Evolutionary conservation across 441 rosid genomes (phyloP).

Genomic region (Pelargonium citronellum): DNA sequence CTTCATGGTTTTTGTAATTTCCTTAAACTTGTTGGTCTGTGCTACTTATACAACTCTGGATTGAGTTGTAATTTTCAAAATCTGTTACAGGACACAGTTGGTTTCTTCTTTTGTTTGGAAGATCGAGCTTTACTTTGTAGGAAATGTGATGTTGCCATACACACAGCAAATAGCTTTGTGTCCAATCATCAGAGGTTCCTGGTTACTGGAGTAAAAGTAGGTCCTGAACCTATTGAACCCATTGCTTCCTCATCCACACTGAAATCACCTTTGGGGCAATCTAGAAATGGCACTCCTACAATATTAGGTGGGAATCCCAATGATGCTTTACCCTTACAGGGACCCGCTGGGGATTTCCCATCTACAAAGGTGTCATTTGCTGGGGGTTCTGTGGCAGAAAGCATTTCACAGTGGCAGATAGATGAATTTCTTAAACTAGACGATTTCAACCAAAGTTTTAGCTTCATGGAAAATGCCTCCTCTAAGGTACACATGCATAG

Average conservation of each 20-base stretch:
- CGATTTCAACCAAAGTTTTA: conserved; percentile 47
- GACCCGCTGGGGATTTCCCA: neutral
- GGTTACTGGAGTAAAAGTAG: conserved; percentile 87
- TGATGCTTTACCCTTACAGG: neutral
- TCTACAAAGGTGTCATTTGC: neutral
- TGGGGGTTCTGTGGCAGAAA: neutral
- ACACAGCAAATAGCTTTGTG: conserved; percentile 56
- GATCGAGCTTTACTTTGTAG: conserved; percentile 90
- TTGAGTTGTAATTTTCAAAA: neutral
- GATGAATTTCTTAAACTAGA: conserved; percentile 56
- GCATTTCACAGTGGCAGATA: neutral
- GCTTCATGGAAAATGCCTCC: conserved; percentile 27
- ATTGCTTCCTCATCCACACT: neutral
- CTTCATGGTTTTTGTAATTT: neutral
- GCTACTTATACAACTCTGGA: neutral
- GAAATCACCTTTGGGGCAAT: neutral
- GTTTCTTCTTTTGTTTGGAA: conserved; percentile 92
- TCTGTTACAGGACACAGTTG: conserved; percentile 58
- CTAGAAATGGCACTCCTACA: neutral
- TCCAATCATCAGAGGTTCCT: conserved; percentile 85
- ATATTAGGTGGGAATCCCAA: neutral
- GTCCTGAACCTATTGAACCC: conserved; percentile 37
- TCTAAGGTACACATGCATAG: conserved; percentile 50
- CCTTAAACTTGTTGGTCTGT: neutral
- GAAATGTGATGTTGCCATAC: conserved; percentile 85